These are phyloP conservation scores for Backusella macrospora DNA, from an alignment of 192 early-diverging fungal species.

Conservation along the genomic window DNA sequence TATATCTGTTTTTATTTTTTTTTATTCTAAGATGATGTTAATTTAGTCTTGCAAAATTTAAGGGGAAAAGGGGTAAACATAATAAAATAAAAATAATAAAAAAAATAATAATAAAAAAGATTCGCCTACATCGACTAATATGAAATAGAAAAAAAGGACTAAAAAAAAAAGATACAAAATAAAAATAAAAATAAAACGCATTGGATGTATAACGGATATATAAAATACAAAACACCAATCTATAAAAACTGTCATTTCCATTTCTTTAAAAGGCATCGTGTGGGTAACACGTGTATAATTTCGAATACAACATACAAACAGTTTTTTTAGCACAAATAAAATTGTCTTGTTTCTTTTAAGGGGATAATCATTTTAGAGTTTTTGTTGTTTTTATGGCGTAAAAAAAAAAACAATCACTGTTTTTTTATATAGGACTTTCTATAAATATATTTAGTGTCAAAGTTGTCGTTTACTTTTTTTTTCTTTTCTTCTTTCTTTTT, in stretches of 20 bases:
- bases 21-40: conserved; percentile 10
- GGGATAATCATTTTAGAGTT: conserved; percentile 12
- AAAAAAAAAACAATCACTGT: neutral
- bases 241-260: conserved; percentile 10
- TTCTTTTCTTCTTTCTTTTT: neutral
- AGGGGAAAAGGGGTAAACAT: conserved; percentile 6
- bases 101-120: neutral
- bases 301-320: conserved; percentile 12
- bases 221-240: neutral
- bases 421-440: conserved; percentile 7
- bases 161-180: neutral
- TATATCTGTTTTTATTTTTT: neutral
- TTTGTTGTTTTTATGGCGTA: neutral
- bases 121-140: too few species aligned
- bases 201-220: neutral
- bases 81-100: neutral
- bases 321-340: conserved; percentile 10
- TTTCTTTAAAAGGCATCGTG: conserved; percentile 14
- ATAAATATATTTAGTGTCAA: neutral
- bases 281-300: conserved; percentile 3
- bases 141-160: neutral
- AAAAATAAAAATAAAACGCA: neutral
- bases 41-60: conserved; percentile 11
- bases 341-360: conserved; percentile 9
- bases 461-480: conserved; percentile 7